phyloP scores from a whole-genome alignment of 805 yeast species.

The Kuraishia capsulata region DNA sequence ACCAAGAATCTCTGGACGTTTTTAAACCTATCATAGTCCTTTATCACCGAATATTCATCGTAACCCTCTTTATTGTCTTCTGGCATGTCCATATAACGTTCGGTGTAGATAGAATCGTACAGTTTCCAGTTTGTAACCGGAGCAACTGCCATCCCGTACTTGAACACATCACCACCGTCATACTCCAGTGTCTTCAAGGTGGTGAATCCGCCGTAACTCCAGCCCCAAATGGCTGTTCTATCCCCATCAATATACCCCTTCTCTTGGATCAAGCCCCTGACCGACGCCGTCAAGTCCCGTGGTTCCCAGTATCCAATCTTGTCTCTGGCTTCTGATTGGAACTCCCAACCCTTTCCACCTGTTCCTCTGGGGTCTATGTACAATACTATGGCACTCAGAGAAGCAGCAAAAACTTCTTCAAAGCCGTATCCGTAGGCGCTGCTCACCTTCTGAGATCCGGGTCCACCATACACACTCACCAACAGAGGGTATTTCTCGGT shows the following conservation, averaged over 20 bases:
- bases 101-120: slow-evolving; percentile 75
- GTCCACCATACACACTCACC: slow-evolving; percentile 72
- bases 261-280: slow-evolving; percentile 37
- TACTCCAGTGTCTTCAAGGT: slow-evolving; percentile 66
- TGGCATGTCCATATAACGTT: slow-evolving; percentile 62
- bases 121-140: slow-evolving; percentile 76
- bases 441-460: slow-evolving; percentile 58
- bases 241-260: slow-evolving; percentile 40
- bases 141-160: slow-evolving; percentile 75
- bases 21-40: slow-evolving; percentile 29
- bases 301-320: slow-evolving; percentile 73
- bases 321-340: slow-evolving; percentile 43
- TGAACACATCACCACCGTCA: slow-evolving; percentile 54
- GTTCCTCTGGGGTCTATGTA: slow-evolving; percentile 78
- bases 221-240: slow-evolving; percentile 72
- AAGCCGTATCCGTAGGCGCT: slow-evolving; percentile 40
- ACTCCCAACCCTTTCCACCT: slow-evolving; percentile 69
- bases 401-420: slow-evolving; percentile 49
- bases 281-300: slow-evolving; percentile 48
- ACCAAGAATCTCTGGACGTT: slow-evolving; percentile 47
- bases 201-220: slow-evolving; percentile 82
- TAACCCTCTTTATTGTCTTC: slow-evolving; percentile 40
- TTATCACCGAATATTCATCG: slow-evolving; percentile 31
- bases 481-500: slow-evolving; percentile 47
- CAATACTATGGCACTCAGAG: slow-evolving; percentile 50